phyloP scores from a whole-genome alignment of 352 stramenopile genomes.

The Globisporangium alternatum region DNA sequence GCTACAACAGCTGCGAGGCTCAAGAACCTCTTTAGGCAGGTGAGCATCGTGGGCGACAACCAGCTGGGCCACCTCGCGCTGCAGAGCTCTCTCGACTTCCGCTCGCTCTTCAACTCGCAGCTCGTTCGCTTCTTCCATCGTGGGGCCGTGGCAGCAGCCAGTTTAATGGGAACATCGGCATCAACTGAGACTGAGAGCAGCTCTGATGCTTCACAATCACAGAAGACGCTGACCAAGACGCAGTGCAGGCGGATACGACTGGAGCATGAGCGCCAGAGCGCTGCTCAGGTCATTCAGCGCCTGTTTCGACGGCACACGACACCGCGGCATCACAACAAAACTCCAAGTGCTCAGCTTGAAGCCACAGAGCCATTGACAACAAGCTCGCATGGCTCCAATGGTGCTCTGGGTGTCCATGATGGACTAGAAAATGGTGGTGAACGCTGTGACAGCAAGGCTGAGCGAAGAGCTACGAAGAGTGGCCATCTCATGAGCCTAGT shows the following conservation, averaged over 20 bases:
- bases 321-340: not conserved
- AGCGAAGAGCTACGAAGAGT: not conserved
- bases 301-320: conserved; percentile 11
- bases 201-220: conserved; percentile 16
- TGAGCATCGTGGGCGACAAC: conserved; percentile 58
- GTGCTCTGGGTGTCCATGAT: not conserved
- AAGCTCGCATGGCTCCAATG: not conserved
- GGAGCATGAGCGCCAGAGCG: not conserved
- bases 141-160: not conserved
- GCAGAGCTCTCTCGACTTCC: conserved; percentile 60
- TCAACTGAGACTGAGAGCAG: not conserved
- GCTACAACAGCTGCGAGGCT: conserved; percentile 10
- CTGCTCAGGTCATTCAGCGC: conserved; percentile 23
- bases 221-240: conserved; percentile 10
- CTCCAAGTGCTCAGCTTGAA: not conserved
- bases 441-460: not conserved
- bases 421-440: not conserved
- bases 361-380: no score
- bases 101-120: conserved; percentile 38
- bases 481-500: not conserved
- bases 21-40: conserved; percentile 56
- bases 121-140: conserved; percentile 30
- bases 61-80: conserved; percentile 42
- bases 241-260: conserved; percentile 7
- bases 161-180: not conserved